phyloP scores from a whole-genome alignment of 2,329 filamentous ascomycete genomes.

The Cyphellophora attinorum region DNA sequence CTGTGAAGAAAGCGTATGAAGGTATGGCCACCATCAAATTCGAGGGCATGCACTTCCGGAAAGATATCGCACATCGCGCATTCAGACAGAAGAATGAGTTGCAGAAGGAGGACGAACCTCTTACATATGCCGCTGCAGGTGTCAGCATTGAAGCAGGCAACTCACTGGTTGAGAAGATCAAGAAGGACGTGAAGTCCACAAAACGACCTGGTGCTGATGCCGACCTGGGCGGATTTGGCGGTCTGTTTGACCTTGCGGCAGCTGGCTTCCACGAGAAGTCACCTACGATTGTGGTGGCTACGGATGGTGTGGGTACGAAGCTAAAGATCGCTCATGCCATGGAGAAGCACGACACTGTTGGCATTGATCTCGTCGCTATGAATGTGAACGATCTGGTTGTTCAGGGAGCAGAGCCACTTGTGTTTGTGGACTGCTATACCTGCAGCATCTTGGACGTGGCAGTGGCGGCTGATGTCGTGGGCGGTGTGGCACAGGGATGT shows the following conservation, averaged over 20 bases:
- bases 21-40: conserved; percentile 74
- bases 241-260: conserved; percentile 66
- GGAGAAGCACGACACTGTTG: conserved; percentile 85
- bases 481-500: conserved; percentile 83
- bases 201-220: conserved; percentile 79
- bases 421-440: conserved; percentile 97
- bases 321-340: conserved; percentile 89
- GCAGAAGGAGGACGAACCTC: conserved; percentile 19
- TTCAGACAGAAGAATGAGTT: conserved; percentile 21
- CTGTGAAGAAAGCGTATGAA: conserved; percentile 78
- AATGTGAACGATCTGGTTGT: conserved; percentile 97
- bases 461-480: conserved; percentile 74
- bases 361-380: conserved; percentile 96
- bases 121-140: conserved; percentile 89
- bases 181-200: conserved; percentile 77
- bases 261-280: conserved; percentile 67
- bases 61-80: conserved; percentile 75
- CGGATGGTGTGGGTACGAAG: conserved; percentile 94
- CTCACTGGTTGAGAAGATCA: conserved; percentile 84
- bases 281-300: conserved; percentile 82
- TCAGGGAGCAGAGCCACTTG: conserved; percentile 86
- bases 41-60: conserved; percentile 81
- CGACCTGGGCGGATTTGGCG: conserved; percentile 91
- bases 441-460: conserved; percentile 77
- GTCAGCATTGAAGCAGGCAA: conserved; percentile 95